Percentiles rank a stretch among this genome's conserved stretches.
Conservation (phyloP, 2,329 filamentous ascomycete species). For the Aspergillus vadensis region DNA sequence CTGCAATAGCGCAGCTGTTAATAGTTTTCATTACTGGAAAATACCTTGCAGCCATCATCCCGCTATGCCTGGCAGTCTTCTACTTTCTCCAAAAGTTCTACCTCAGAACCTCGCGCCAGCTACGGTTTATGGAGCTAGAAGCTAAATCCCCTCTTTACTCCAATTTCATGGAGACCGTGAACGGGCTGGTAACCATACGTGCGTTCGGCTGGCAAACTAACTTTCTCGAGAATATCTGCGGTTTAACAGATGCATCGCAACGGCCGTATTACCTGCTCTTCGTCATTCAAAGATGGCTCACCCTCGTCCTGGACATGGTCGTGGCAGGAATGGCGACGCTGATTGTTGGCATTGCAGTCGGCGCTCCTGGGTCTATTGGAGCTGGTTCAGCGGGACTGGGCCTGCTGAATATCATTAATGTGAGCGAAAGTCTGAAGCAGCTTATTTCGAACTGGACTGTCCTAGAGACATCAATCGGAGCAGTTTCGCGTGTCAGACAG, state of each 20-base stretch:
- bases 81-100: slow-evolving; percentile 58
- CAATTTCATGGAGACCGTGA: slow-evolving; percentile 55
- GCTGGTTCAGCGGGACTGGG: slow-evolving; percentile 50
- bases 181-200: slow-evolving; percentile 53
- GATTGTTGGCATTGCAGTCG: slow-evolving; percentile 47
- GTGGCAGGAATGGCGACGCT: slow-evolving; percentile 46
- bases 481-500: slow-evolving; percentile 30
- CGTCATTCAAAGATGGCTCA: slow-evolving; percentile 48
- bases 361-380: slow-evolving; percentile 36
- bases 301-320: slow-evolving; percentile 45
- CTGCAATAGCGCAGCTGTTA: slow-evolving; percentile 4
- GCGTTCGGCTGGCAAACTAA: slow-evolving; percentile 52
- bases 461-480: slow-evolving; percentile 57
- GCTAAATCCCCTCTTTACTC: slow-evolving; percentile 54
- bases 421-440: slow-evolving; percentile 47
- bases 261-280: slow-evolving; percentile 50
- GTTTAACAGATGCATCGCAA: slow-evolving; percentile 44
- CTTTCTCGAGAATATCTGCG: slow-evolving; percentile 41
- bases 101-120: slow-evolving; percentile 53
- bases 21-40: slow-evolving; percentile 4
- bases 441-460: slow-evolving; percentile 53
- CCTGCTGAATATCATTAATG: slow-evolving; percentile 49
- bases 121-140: slow-evolving; percentile 57
- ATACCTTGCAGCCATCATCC: slow-evolving; percentile 34
- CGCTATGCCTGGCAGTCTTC: slow-evolving; percentile 46